Evolutionary conservation across 164 flowering plant species (phyloP).

Genomic region (Magnolia changhungtana): DNA sequence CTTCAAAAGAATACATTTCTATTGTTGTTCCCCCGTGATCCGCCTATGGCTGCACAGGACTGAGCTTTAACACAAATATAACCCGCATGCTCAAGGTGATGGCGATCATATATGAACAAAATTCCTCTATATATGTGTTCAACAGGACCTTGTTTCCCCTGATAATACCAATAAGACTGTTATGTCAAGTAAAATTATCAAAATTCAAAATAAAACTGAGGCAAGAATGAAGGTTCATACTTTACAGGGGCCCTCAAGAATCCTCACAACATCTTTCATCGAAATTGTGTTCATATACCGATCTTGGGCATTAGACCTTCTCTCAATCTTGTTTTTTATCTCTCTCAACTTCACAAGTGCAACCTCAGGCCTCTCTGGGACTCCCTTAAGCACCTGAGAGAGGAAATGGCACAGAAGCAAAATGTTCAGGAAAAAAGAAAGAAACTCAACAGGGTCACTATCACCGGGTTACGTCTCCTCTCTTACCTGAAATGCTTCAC

Average conservation of each 20-base stretch:
- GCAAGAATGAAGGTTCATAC: slow-evolving; percentile 31
- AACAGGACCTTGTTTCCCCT: slow-evolving; percentile 99
- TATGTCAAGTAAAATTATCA: not conserved
- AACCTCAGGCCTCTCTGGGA: slow-evolving; percentile 87
- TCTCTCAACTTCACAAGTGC: slow-evolving; percentile 79
- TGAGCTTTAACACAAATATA: slow-evolving; percentile 87
- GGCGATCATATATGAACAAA: slow-evolving; percentile 82
- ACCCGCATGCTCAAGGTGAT: slow-evolving; percentile 98
- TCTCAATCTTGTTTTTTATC: slow-evolving; percentile 81
- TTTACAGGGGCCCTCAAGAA: slow-evolving; percentile 83
- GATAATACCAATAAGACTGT: slow-evolving; percentile 1
- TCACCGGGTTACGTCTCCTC: not conserved
- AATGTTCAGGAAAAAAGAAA: not conserved
- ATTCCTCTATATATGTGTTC: slow-evolving; percentile 84
- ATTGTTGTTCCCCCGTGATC: slow-evolving; percentile 64
- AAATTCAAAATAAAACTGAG: not conserved
- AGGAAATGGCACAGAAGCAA: not conserved
- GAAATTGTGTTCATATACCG: slow-evolving; percentile 58
- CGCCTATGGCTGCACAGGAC: slow-evolving; percentile 77
- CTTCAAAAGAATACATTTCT: slow-evolving; percentile 53
- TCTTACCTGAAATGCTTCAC: slow-evolving; percentile 94
- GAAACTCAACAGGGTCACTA: not conserved
- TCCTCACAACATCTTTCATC: slow-evolving; percentile 79
- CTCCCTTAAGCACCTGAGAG: slow-evolving; percentile 90
- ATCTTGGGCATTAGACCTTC: slow-evolving; percentile 64